Conservation (phyloP, 2,329 filamentous ascomycete genomes). For the Xylogone sp. region DNA sequence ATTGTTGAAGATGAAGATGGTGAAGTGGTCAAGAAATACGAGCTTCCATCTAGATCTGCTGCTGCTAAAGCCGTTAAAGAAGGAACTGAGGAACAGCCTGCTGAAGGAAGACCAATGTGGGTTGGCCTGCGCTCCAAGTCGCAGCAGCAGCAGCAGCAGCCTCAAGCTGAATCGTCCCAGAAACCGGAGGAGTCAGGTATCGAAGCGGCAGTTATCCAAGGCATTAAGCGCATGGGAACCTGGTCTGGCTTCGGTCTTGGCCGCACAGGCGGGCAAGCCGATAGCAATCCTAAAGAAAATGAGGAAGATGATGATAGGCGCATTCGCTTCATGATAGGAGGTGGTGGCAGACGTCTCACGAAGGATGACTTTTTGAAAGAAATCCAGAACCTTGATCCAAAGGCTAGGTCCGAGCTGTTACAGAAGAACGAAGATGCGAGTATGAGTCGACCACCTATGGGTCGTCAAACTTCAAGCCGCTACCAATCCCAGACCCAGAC, state of each 20-base stretch:
- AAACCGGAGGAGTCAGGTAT: background rate
- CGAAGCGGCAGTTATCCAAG: conserved; percentile 14
- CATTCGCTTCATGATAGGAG: conserved; percentile 73
- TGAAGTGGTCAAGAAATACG: conserved; percentile 81
- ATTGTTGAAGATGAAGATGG: conserved; percentile 86
- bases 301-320: conserved; percentile 64
- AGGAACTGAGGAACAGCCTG: conserved; percentile 8
- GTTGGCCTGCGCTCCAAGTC: too few species aligned
- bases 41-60: conserved; percentile 51
- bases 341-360: conserved; percentile 70
- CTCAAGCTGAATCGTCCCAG: background rate
- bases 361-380: conserved; percentile 77
- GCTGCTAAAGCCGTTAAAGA: conserved; percentile 4
- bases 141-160: background rate
- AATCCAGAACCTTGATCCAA: conserved; percentile 68
- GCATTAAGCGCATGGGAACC: conserved; percentile 20
- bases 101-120: background rate
- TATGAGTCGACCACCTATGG: conserved; percentile 9
- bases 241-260: conserved; percentile 21
- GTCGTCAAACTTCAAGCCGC: background rate
- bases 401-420: conserved; percentile 39
- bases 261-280: conserved; percentile 12
- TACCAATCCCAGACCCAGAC: background rate
- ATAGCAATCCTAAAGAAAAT: conserved; percentile 30
- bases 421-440: conserved; percentile 21